Evolutionary conservation across 1,284 basidiomycete genomes (phyloP).

Genomic region (Mycena sp.): DNA sequence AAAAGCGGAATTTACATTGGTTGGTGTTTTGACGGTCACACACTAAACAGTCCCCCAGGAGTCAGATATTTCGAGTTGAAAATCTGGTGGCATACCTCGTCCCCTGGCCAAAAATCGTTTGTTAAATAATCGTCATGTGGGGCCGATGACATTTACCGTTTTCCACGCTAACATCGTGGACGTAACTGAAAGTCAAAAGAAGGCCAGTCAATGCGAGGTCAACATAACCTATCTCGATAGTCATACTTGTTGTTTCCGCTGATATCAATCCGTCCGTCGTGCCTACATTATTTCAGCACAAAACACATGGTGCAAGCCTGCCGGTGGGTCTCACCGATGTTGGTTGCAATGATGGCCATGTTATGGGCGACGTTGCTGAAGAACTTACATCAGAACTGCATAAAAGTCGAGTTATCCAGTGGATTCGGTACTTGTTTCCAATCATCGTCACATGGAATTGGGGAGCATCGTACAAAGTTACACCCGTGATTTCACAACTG

Average conservation of each 20-base stretch:
- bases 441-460: conserved; percentile 26
- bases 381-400: no score
- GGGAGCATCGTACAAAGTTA: conserved; percentile 23
- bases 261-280: conserved; percentile 21
- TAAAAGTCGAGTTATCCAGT: no score
- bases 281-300: not conserved
- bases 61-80: not conserved
- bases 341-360: conserved; percentile 19
- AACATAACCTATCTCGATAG: not conserved
- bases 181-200: conserved; percentile 23
- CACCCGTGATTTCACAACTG: conserved; percentile 22
- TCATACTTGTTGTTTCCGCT: conserved; percentile 27
- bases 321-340: conserved; percentile 7
- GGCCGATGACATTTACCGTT: conserved; percentile 15
- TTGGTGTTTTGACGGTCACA: conserved; percentile 37
- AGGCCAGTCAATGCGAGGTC: not conserved
- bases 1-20: conserved; percentile 22
- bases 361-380: conserved; percentile 22
- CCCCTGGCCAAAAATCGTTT: not conserved
- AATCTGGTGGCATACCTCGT: conserved; percentile 1
- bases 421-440: conserved; percentile 26
- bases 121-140: no score
- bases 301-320: not conserved
- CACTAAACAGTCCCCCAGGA: conserved; percentile 5
- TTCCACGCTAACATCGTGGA: conserved; percentile 35